phyloP scores from a whole-genome alignment of 1,284 basidiomycete genomes.

The Sanghuangporus weigelae region DNA sequence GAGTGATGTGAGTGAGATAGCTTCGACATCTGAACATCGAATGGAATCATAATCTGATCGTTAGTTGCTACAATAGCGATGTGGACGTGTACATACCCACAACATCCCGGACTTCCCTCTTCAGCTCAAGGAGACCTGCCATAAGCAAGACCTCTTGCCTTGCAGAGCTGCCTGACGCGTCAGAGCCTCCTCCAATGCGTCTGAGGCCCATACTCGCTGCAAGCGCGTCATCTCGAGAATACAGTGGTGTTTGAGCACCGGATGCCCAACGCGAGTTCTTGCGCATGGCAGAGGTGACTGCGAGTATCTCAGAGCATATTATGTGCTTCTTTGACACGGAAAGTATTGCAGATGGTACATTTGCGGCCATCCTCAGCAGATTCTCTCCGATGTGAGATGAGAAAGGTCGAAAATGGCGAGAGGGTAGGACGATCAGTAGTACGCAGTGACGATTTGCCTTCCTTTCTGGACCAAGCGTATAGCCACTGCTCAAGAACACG shows the following conservation, averaged over 20 bases:
- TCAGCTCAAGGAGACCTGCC: slow-evolving; percentile 84
- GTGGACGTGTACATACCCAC: slow-evolving; percentile 52
- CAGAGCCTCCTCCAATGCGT: slow-evolving; percentile 43
- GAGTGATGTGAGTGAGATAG: slow-evolving; percentile 52
- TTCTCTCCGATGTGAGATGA: not conserved
- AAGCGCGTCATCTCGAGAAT: slow-evolving; percentile 57
- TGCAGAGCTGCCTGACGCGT: slow-evolving; percentile 34
- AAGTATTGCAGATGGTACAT: slow-evolving; percentile 9
- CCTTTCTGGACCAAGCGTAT: not conserved
- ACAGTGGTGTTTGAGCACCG: slow-evolving; percentile 43
- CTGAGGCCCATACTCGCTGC: slow-evolving; percentile 72
- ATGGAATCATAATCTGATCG: not conserved
- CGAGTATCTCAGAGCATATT: slow-evolving; percentile 82
- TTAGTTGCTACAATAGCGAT: not conserved
- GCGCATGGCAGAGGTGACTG: slow-evolving; percentile 95
- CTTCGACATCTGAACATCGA: slow-evolving; percentile 47
- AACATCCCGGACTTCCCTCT: slow-evolving; percentile 66
- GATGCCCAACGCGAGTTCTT: slow-evolving; percentile 93
- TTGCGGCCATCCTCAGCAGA: not conserved
- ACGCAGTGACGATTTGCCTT: not conserved
- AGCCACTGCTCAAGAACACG: not conserved
- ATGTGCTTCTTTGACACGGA: slow-evolving; percentile 67
- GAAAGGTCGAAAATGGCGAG: slow-evolving; percentile 14
- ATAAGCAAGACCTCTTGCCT: slow-evolving; percentile 78
- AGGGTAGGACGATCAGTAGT: not conserved